Conservation (phyloP, 306 rosid genomes). For the Echinosophora koreensis region DNA sequence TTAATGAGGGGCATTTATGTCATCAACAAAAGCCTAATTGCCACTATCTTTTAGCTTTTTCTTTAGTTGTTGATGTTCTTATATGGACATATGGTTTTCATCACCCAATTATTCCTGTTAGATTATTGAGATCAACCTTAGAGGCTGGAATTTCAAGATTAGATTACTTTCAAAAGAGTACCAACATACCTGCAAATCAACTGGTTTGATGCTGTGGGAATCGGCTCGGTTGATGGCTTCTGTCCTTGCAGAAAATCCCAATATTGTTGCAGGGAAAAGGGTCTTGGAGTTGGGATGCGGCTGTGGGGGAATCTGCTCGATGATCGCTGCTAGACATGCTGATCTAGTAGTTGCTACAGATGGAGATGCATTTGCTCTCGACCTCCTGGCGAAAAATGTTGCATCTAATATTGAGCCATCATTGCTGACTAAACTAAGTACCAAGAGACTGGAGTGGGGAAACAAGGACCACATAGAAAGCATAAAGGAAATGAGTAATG, state of each 20-base stretch:
- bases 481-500: constrained; percentile 57
- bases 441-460: constrained; percentile 78
- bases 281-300: constrained; percentile 93
- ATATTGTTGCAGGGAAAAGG: constrained; percentile 72
- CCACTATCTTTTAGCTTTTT: background rate
- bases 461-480: constrained; percentile 69
- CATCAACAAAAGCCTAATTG: background rate
- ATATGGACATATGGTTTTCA: constrained; percentile 1
- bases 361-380: constrained; percentile 77
- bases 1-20: background rate
- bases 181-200: constrained; percentile 92
- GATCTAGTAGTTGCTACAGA: constrained; percentile 81
- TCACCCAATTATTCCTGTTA: constrained; percentile 27
- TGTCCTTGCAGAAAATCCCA: constrained; percentile 75
- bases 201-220: constrained; percentile 97
- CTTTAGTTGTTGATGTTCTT: constrained; percentile 10
- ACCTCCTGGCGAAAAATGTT: constrained; percentile 71
- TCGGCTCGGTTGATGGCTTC: constrained; percentile 92
- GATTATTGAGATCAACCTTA: constrained; percentile 64
- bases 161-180: constrained; percentile 72
- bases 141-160: constrained; percentile 73
- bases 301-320: constrained; percentile 86
- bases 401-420: constrained; percentile 64
- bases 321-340: constrained; percentile 72
- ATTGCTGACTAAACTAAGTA: constrained; percentile 55